Evolutionary conservation across 371 early-diverging fungal species (phyloP), one percentile per base, ranked within the genome.

Genomic region (Blakeslea trispora): DNA sequence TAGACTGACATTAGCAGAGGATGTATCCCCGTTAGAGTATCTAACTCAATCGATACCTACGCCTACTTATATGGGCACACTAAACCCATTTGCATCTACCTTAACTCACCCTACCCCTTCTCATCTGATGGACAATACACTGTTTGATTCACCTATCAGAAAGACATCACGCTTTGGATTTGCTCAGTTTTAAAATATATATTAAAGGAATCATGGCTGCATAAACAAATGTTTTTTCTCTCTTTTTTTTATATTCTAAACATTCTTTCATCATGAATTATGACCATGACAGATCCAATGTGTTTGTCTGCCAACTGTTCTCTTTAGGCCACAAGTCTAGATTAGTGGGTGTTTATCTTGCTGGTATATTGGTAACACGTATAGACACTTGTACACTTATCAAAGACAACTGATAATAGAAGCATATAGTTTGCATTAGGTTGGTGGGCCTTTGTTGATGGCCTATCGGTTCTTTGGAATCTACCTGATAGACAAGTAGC

Each of bases 371-470:
- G 61, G 83, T 79, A 75, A 62, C 51, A 11, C 8, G 17, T 32
- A 21, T 37, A 32, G 23, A 11, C 5, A 40, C n/a, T n/a, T n/a
- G n/a, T n/a, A n/a, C n/a, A n/a, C n/a, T n/a, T n/a, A n/a, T n/a
- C 4, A n/a, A 17, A 13, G 10, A 35, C 10, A 44, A n/a, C 28
- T n/a, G 14, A 17, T 19, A 17, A n/a, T n/a, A n/a, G n/a, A 18
- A 42, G 6, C 13, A 13, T 19, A 7, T 31, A 60, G 89, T 91
- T 91, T 74, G 86, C 91, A 2, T n/a, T 91, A 13, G 90, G 82
- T 8, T 91, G 92, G 91, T 91, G 92, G 92, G 57, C 82, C 42
- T 91, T 91, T 63, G 79, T 91, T 34, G 92, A 91, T 59, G 88
- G 84, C 14, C 47, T 76, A 31, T 74, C 75, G 15, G 70, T 64